Conservation (phyloP, 768 basidiomycete genomes). For the Auriculariales sp. region DNA sequence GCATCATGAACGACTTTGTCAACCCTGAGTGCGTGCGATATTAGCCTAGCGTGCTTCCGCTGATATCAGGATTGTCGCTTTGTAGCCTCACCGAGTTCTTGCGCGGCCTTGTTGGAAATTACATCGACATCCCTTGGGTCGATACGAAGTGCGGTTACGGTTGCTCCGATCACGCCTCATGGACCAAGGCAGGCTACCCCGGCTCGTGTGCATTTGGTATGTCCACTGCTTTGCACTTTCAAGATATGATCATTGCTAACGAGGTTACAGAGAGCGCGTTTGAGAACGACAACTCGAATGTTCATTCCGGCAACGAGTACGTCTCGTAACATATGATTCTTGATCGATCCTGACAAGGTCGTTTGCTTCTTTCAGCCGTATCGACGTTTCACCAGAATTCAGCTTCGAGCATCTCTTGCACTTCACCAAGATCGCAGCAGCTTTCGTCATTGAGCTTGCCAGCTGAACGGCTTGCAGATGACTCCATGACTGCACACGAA, state of each 20-base stretch:
- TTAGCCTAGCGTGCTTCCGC: constrained; percentile 1
- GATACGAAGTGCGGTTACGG: constrained; percentile 90
- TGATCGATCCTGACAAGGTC: no score
- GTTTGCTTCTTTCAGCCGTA: constrained; percentile 34
- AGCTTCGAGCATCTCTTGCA: constrained; percentile 77
- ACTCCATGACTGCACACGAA: no score
- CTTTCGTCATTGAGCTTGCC: constrained; percentile 61
- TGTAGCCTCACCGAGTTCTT: constrained; percentile 68
- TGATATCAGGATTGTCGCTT: constrained; percentile 2
- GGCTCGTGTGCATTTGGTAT: constrained; percentile 72
- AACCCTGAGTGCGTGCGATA: constrained; percentile 36
- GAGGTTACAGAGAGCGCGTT: constrained; percentile 42
- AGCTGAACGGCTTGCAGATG: constrained; percentile 15
- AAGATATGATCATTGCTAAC: constrained; percentile 1
- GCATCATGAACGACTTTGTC: constrained; percentile 73
- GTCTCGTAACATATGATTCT: no score
- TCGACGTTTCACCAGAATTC: constrained; percentile 78
- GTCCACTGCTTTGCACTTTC: constrained; percentile 12
- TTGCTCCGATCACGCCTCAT: constrained; percentile 87
- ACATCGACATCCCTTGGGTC: constrained; percentile 73
- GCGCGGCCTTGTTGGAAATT: constrained; percentile 57
- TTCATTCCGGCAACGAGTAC: constrained; percentile 72
- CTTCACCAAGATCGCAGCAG: constrained; percentile 73
- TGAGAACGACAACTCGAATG: constrained; percentile 66
- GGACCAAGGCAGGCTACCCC: constrained; percentile 76